phyloP scores from a whole-genome alignment of 495 filamentous ascomycete species.

The Bathelium albidoporum region DNA sequence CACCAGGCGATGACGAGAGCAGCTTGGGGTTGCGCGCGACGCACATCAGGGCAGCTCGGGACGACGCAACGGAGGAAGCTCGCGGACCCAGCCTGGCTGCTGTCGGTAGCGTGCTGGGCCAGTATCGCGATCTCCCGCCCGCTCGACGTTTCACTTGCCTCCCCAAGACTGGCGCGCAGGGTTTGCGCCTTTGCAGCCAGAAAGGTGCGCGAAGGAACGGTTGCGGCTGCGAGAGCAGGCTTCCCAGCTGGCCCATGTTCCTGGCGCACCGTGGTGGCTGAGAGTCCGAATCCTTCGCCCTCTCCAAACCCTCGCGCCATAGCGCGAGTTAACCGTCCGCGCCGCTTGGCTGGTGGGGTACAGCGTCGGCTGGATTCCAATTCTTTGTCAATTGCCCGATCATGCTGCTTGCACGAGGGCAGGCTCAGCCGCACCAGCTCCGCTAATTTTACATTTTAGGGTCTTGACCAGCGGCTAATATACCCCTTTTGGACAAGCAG shows the following conservation, averaged over 20 bases:
- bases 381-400: background rate
- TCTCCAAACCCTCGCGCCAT: background rate
- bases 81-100: background rate
- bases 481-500: background rate
- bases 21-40: background rate
- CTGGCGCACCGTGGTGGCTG: conserved; percentile 2
- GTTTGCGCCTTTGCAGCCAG: background rate
- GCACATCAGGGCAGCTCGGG: background rate
- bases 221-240: background rate
- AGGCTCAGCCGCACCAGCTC: background rate
- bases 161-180: background rate
- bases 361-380: background rate
- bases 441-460: background rate
- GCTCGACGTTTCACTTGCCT: conserved; percentile 5
- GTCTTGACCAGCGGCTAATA: background rate
- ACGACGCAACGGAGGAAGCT: background rate
- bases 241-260: conserved; percentile 5
- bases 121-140: conserved; percentile 3
- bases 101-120: background rate
- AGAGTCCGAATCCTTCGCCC: conserved; percentile 1
- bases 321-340: background rate
- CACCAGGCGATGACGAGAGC: conserved; percentile 2
- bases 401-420: background rate
- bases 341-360: background rate
- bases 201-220: conserved; percentile 2